Percentiles rank a stretch among this genome's conserved stretches.
Conservation (phyloP, 441 rosid species). For the Jatropha multifida region DNA sequence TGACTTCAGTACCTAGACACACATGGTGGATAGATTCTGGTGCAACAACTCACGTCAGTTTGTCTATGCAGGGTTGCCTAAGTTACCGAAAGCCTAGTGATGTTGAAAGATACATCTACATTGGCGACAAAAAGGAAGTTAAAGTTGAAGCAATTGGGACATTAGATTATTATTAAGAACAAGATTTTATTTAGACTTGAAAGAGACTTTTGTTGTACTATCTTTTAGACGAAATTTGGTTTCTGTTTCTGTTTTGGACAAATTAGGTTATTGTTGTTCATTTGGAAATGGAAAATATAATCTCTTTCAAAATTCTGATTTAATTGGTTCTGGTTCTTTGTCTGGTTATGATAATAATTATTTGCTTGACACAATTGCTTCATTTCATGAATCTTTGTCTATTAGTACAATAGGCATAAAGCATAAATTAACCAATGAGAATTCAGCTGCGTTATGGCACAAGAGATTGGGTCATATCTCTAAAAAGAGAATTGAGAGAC, state of each 20-base stretch:
- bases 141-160: too few relatives aligned
- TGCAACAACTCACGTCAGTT: background rate
- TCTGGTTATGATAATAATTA: background rate
- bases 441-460: background rate
- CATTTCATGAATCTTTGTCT: background rate
- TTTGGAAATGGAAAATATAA: background rate
- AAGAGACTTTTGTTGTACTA: too few relatives aligned
- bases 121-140: too few relatives aligned
- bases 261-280: background rate
- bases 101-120: too few relatives aligned
- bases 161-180: too few relatives aligned
- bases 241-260: too few relatives aligned
- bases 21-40: background rate
- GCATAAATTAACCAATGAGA: background rate
- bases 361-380: background rate
- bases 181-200: too few relatives aligned
- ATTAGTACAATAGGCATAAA: slow-evolving; percentile 1
- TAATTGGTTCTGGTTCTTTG: background rate
- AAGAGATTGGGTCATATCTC: background rate
- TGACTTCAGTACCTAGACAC: background rate
- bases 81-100: background rate
- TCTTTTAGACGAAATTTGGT: too few relatives aligned
- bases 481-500: background rate
- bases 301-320: background rate
- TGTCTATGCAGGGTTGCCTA: background rate